Conservation (phyloP, 2,329 filamentous ascomycete genomes). For the Fusarium irregulare region DNA sequence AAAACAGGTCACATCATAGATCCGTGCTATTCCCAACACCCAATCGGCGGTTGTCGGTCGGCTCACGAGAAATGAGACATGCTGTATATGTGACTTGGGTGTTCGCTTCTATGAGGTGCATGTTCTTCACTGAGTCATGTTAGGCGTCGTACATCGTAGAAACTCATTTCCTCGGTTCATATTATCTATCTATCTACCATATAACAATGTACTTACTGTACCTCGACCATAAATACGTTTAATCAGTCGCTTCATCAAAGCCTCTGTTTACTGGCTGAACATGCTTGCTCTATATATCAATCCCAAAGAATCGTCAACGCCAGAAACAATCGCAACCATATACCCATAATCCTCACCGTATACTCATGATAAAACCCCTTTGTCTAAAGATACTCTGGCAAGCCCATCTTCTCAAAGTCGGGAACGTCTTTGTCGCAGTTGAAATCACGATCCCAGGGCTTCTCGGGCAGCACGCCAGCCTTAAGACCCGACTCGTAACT, state of each 20-base stretch:
- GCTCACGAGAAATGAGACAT: slow-evolving; percentile 17
- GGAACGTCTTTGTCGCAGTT: slow-evolving; percentile 71
- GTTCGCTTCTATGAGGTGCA: not conserved
- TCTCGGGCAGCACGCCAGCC: slow-evolving; percentile 81
- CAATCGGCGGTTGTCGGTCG: slow-evolving; percentile 29
- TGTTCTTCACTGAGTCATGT: not conserved
- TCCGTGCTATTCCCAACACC: slow-evolving; percentile 6
- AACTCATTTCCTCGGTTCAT: slow-evolving; percentile 4
- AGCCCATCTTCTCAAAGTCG: slow-evolving; percentile 57
- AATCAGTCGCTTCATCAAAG: slow-evolving; percentile 14
- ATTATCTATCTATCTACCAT: slow-evolving; percentile 25
- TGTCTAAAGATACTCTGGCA: slow-evolving; percentile 62
- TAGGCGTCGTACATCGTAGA: not conserved
- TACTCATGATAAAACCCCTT: not conserved
- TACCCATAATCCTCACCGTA: slow-evolving; percentile 8
- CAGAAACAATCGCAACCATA: not conserved
- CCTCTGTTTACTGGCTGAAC: slow-evolving; percentile 17
- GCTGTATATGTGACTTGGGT: not conserved
- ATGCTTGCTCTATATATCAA: slow-evolving; percentile 17
- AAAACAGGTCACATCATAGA: slow-evolving; percentile 9
- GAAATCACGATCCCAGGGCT: slow-evolving; percentile 78
- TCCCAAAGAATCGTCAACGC: slow-evolving; percentile 13
- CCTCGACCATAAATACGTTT: slow-evolving; percentile 4
- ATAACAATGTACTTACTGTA: not conserved
- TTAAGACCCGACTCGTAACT: slow-evolving; percentile 85